Base-by-base conservation (phyloP, 208 protist species). In the Trypanosoma platydactyli region DNA sequence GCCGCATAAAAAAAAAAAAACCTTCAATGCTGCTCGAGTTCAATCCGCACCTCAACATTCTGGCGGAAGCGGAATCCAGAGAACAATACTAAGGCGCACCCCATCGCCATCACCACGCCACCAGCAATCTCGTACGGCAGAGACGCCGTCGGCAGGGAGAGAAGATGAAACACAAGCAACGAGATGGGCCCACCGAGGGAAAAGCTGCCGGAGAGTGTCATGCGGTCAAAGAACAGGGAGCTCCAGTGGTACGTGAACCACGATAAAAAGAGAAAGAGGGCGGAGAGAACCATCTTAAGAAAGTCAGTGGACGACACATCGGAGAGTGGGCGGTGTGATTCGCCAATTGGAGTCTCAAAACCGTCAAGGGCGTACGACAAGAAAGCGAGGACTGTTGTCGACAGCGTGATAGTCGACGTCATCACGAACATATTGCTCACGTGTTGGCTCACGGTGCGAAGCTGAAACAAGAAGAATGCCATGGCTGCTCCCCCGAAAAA, bases 201-300 rank as follows among this genome's bases (percentile, higher is more conserved):
- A 45, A 73, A 77, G 25, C 64, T 68, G 18, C 64, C 72, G 12
- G 65, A 65, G 20, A 72, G 57, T 7, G 58, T 72, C 57, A 77
- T 63, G n/a, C 65, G 63, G 53, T 73, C 64, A 63, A 77, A 73
- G 20, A 68, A 77, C 15, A 71, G 65, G 13, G 65, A 77, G 22
- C 61, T 67, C 53, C 62, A 73, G 56, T 73, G 65, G 41, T 73
- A 67, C 2, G 59, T 60, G 25, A 77, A 63, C 54, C 66, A 71
- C 4, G 53, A 77, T 5, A 77, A 22, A 40, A 73, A 67, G 13
- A 77, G 27, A 58, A 77, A 77, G 40, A 68, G 45, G n/a, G 44
- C 72, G 40, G 57, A 24, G 1, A 77, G 22, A 24, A 77, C 40
- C 40, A 77, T 61, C 0, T 64, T 66, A 4, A 71, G 27, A 49